These are phyloP conservation scores for Aspergillus cristatus DNA, from an alignment of 495 filamentous ascomycete genomes.

Conservation along the genomic window DNA sequence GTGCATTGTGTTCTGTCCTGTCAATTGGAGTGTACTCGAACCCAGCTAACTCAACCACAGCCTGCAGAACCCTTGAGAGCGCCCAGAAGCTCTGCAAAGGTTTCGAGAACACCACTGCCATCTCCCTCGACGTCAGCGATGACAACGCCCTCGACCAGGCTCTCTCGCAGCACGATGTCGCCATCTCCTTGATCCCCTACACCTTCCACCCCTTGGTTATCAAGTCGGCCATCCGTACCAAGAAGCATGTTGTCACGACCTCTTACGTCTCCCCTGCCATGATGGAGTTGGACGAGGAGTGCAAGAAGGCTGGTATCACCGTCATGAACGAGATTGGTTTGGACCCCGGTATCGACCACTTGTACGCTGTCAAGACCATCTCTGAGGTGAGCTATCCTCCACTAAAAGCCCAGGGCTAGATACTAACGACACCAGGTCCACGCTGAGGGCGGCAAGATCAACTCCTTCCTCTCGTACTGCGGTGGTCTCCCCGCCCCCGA, in stretches of 20 bases:
- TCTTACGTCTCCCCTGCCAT: conserved; percentile 89
- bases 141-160: conserved; percentile 65
- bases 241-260: conserved; percentile 97
- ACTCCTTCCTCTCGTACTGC: conserved; percentile 77
- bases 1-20: conserved; percentile 21
- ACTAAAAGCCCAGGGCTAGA: too few species aligned
- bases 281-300: conserved; percentile 72
- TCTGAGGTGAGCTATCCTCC: conserved; percentile 42
- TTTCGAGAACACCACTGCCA: conserved; percentile 59
- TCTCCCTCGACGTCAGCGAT: conserved; percentile 76
- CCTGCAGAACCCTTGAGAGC: conserved; percentile 73
- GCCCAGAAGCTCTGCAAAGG: conserved; percentile 67
- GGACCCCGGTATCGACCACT: conserved; percentile 60
- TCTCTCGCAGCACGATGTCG: conserved; percentile 68
- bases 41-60: too few species aligned
- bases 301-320: conserved; percentile 88
- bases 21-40: too few species aligned
- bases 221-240: conserved; percentile 85
- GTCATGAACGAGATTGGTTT: conserved; percentile 98
- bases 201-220: conserved; percentile 85
- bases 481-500: conserved; percentile 82
- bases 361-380: conserved; percentile 88
- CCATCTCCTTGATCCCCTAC: conserved; percentile 83
- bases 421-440: too few species aligned
- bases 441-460: conserved; percentile 75